A percentile compares a stretch with the other conserved stretches of the same genome.
These are phyloP conservation scores for Solanum arcanum DNA, from an alignment of 257 asterid species.

Conservation along the genomic window DNA sequence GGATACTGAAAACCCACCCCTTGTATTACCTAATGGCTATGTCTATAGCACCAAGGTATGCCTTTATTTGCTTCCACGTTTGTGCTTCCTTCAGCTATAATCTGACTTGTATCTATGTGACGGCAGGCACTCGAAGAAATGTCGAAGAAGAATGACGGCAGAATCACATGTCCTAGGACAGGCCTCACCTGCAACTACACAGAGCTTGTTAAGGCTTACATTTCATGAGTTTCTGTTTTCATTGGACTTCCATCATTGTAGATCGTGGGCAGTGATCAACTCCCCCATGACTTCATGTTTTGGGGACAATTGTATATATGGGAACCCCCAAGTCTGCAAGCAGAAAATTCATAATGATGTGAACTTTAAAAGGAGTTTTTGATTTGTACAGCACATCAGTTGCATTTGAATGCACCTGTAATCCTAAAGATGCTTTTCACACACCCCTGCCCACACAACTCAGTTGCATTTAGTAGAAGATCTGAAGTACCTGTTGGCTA, in stretches of 20 bases:
- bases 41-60: slow-evolving; percentile 97
- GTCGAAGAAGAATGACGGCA: slow-evolving; percentile 72
- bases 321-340: neutral
- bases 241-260: neutral
- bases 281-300: neutral
- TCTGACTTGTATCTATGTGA: neutral
- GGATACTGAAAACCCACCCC: slow-evolving; percentile 98
- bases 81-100: neutral
- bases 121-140: slow-evolving; percentile 85
- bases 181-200: slow-evolving; percentile 53
- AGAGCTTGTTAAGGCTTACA: slow-evolving; percentile 67
- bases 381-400: neutral
- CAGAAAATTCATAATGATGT: neutral
- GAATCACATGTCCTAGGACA: slow-evolving; percentile 85
- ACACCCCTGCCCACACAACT: too few species aligned
- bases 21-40: slow-evolving; percentile 90
- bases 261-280: neutral
- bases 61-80: neutral
- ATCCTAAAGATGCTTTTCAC: neutral
- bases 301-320: neutral
- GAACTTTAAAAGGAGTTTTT: neutral
- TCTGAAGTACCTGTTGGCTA: neutral
- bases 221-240: slow-evolving; percentile 34
- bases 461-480: neutral
- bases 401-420: neutral